phyloP scores from a whole-genome alignment of 2,329 filamentous ascomycete species.

The Alternaria alternata region DNA sequence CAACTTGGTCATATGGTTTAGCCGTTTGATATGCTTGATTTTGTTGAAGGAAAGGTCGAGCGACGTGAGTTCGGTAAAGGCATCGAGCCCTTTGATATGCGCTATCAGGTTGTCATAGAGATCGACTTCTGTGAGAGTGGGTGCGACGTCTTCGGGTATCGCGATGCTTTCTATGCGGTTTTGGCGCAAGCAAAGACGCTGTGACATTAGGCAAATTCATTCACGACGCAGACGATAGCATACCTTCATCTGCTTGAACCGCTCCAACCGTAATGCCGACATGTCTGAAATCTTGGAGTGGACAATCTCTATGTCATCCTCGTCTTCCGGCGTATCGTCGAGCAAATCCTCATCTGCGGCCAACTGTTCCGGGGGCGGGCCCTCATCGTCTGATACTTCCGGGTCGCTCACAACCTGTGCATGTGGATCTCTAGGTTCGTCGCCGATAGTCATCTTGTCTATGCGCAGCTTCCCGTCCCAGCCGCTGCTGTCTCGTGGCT shows the following conservation, averaged over 20 bases:
- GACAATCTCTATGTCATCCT: conserved; percentile 78
- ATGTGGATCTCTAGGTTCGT: conserved; percentile 60
- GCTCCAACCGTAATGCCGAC: conserved; percentile 77
- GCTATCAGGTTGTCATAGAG: conserved; percentile 96
- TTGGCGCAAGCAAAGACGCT: conserved; percentile 87
- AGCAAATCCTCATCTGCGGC: conserved; percentile 61
- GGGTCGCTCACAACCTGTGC: conserved; percentile 74
- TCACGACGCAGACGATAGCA: neutral
- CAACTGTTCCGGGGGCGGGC: conserved; percentile 46
- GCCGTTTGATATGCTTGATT: conserved; percentile 95
- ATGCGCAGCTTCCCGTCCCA: conserved; percentile 87
- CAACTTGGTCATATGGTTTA: conserved; percentile 78
- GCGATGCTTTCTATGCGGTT: conserved; percentile 86
- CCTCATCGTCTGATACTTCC: conserved; percentile 77
- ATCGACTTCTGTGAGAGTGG: conserved; percentile 82
- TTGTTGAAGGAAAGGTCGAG: conserved; percentile 98
- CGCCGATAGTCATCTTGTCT: conserved; percentile 65
- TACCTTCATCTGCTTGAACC: conserved; percentile 77
- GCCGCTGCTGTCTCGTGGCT: conserved; percentile 59
- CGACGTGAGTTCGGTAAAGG: conserved; percentile 75
- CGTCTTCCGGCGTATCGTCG: conserved; percentile 64
- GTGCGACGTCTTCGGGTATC: conserved; percentile 71
- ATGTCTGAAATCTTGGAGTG: conserved; percentile 86
- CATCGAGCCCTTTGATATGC: conserved; percentile 84
- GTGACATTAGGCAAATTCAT: conserved; percentile 20